phyloP scores from a whole-genome alignment of 768 basidiomycete species.

The Lentinus tigrinus region DNA sequence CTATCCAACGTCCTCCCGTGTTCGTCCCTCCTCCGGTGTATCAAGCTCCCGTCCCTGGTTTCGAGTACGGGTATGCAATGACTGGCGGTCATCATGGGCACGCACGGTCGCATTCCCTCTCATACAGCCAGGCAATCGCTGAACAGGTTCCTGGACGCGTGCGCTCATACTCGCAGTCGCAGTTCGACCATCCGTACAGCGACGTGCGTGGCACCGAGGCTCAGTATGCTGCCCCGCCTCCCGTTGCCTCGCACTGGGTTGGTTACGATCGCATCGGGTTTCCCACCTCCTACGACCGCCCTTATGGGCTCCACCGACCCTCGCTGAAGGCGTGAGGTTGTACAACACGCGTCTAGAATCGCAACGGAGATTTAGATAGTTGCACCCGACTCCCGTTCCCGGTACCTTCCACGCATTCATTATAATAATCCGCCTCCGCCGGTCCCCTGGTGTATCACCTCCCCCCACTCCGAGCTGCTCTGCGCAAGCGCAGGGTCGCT shows the following conservation, averaged over 20 bases:
- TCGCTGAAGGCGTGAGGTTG: slow-evolving; percentile 26
- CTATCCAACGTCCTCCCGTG: background rate
- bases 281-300: slow-evolving; percentile 25
- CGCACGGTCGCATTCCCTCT: slow-evolving; percentile 57
- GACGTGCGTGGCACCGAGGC: slow-evolving; percentile 44
- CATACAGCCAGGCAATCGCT: slow-evolving; percentile 50
- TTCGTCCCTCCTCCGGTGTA: slow-evolving; percentile 12
- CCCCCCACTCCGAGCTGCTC: slow-evolving; percentile 24
- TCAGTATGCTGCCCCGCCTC: slow-evolving; percentile 38
- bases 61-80: slow-evolving; percentile 23
- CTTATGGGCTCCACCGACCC: slow-evolving; percentile 23
- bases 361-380: slow-evolving; percentile 27
- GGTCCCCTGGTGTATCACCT: slow-evolving; percentile 19
- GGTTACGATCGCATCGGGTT: slow-evolving; percentile 31
- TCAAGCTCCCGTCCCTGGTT: slow-evolving; percentile 12
- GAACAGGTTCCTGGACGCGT: slow-evolving; percentile 45
- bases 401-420: slow-evolving; percentile 18
- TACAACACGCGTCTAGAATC: slow-evolving; percentile 15
- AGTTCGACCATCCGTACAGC: slow-evolving; percentile 51
- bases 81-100: slow-evolving; percentile 36
- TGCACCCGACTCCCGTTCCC: slow-evolving; percentile 14
- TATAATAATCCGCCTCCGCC: slow-evolving; percentile 23
- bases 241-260: slow-evolving; percentile 44
- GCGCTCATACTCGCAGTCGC: slow-evolving; percentile 61
- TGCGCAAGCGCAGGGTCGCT: slow-evolving; percentile 35